Evolutionary conservation across 1,139 yeast genomes (phyloP).

Genomic region (Tardiomyces depauwii): DNA sequence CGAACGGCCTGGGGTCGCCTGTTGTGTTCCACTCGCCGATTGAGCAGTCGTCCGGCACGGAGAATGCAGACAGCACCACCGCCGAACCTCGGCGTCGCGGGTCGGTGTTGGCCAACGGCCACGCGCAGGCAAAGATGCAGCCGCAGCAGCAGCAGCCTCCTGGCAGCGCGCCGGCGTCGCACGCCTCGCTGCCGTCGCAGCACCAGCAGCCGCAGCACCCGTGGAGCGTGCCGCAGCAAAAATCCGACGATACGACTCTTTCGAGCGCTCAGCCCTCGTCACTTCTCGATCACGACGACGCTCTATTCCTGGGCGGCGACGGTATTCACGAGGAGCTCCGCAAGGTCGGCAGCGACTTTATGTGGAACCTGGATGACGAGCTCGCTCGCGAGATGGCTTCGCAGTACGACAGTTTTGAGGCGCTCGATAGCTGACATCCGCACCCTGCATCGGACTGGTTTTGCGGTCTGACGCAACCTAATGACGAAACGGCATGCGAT

Average conservation of each 20-base stretch:
- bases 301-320: not conserved
- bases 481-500: no score
- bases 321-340: not conserved
- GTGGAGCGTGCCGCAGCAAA: not conserved
- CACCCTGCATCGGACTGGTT: no score
- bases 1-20: not conserved
- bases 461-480: no score
- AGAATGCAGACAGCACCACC: not conserved
- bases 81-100: not conserved
- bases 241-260: not conserved
- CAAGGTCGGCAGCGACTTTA: not conserved
- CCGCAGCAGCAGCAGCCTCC: not conserved
- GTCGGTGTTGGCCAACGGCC: not conserved
- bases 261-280: not conserved
- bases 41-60: not conserved
- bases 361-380: not conserved
- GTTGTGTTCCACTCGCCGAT: not conserved
- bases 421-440: not conserved
- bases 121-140: no score
- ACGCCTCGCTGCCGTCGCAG: not conserved
- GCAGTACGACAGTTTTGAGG: not conserved
- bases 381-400: not conserved
- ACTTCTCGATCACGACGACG: not conserved
- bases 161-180: not conserved
- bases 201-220: not conserved